These are phyloP conservation scores for Solanum hybrid DNA, from an alignment of 305 asterid species.

Conservation along the genomic window DNA sequence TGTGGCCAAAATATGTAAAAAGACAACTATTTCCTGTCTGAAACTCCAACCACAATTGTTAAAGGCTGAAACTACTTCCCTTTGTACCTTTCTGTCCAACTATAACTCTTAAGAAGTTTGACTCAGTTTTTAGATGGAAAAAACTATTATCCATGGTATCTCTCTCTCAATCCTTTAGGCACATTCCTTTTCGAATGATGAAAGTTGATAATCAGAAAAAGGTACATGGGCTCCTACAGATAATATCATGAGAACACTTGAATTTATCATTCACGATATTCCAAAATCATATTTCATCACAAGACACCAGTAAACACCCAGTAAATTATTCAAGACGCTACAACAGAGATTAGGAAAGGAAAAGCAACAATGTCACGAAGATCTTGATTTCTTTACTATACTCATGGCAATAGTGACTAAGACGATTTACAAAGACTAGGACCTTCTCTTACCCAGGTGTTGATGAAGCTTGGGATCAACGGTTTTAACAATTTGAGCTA, in stretches of 20 bases:
- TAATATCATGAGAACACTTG: not conserved
- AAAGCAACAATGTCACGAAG: not conserved
- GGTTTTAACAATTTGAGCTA: conserved; percentile 69
- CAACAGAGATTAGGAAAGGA: not conserved
- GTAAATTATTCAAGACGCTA: not conserved
- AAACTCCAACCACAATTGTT: not conserved
- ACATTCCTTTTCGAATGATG: not conserved
- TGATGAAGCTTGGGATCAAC: conserved; percentile 92
- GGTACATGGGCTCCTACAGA: not conserved
- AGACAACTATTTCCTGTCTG: not conserved
- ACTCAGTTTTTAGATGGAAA: not conserved
- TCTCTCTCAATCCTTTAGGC: not conserved
- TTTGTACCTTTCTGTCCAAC: not conserved
- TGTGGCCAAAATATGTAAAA: not conserved
- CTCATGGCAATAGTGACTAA: not conserved
- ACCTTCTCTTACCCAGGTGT: conserved; percentile 65
- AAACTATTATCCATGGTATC: not conserved
- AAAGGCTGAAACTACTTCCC: not conserved
- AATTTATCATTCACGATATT: not conserved
- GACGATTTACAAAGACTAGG: conserved; percentile 12
- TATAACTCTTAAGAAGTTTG: not conserved
- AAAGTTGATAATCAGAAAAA: not conserved
- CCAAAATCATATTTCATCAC: not conserved
- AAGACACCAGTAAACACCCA: not conserved
- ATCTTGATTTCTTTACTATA: not conserved